Percentiles rank a stretch among this genome's conserved stretches.
Evolutionary conservation across 805 yeast genomes (phyloP).

Genomic region (Ogataea zsoltii): DNA sequence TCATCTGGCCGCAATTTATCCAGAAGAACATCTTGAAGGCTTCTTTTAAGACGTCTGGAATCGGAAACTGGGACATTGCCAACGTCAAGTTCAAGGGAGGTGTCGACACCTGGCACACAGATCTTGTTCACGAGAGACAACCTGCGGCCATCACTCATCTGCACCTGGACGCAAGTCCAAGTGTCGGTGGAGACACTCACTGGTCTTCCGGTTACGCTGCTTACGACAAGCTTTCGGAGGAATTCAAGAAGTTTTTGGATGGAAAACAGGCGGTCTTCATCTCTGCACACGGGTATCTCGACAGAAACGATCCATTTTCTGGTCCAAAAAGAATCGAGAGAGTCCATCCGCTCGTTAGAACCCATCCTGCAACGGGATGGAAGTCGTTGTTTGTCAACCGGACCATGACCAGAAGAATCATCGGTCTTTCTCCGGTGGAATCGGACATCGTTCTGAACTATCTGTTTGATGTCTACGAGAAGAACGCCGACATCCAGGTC

Average conservation of each 20-base stretch:
- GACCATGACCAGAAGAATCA: conserved; percentile 49
- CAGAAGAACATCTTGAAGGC: conserved; percentile 23
- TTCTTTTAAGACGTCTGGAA: conserved; percentile 17
- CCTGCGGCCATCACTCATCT: conserved; percentile 58
- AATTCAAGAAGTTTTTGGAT: conserved; percentile 49
- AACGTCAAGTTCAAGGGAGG: conserved; percentile 6
- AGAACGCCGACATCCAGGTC: conserved; percentile 56
- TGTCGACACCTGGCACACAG: conserved; percentile 47
- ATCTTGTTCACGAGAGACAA: conserved; percentile 50
- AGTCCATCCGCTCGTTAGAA: conserved; percentile 60
- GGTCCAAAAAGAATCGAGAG: conserved; percentile 51
- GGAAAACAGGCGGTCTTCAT: conserved; percentile 48
- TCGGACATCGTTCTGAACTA: conserved; percentile 47
- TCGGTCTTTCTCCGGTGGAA: conserved; percentile 53
- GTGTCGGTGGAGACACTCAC: conserved; percentile 54
- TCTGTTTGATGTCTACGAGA: conserved; percentile 43
- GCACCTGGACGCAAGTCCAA: conserved; percentile 50
- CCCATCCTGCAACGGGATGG: conserved; percentile 69
- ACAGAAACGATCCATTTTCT: conserved; percentile 43
- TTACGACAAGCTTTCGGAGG: conserved; percentile 53
- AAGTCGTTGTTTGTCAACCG: conserved; percentile 56
- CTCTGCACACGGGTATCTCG: conserved; percentile 40
- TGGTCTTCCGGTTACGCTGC: conserved; percentile 60
- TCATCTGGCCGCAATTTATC: conserved; percentile 41
- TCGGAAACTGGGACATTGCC: conserved; percentile 17